A percentile compares a stretch with the other conserved stretches of the same genome.
Conservation (phyloP, 371 early-diverging fungal species). For the Quaeritorhiza haematococci region DNA sequence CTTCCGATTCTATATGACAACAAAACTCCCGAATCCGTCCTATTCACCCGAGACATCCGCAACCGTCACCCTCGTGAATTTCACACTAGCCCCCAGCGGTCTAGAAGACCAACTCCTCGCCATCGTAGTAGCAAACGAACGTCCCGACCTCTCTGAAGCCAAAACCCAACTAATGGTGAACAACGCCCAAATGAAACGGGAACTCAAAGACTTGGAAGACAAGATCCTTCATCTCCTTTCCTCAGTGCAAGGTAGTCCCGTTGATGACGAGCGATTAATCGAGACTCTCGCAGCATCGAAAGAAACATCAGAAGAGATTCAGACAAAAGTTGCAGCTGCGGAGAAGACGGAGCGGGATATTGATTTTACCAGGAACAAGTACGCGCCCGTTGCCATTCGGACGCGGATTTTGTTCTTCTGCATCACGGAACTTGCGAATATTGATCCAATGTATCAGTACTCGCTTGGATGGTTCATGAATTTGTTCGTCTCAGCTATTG, state of each 20-base stretch:
- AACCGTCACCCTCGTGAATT: constrained; percentile 53
- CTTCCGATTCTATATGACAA: constrained; percentile 55
- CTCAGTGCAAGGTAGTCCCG: constrained; percentile 58
- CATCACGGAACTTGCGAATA: constrained; percentile 52
- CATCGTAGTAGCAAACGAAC: constrained; percentile 54
- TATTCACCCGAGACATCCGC: constrained; percentile 56
- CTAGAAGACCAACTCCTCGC: constrained; percentile 58
- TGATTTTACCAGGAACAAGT: constrained; percentile 49
- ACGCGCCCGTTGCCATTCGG: constrained; percentile 49
- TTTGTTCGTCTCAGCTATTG: constrained; percentile 46
- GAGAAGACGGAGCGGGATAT: constrained; percentile 57
- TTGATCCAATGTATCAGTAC: constrained; percentile 64
- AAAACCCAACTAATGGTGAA: constrained; percentile 49
- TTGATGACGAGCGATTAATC: constrained; percentile 59
- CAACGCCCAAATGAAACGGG: constrained; percentile 57
- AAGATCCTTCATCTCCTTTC: constrained; percentile 57
- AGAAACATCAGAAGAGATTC: constrained; percentile 55
- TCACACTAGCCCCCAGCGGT: constrained; percentile 53
- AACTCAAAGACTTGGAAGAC: constrained; percentile 59
- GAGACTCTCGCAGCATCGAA: constrained; percentile 58
- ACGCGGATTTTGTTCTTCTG: constrained; percentile 58
- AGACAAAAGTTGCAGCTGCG: constrained; percentile 48
- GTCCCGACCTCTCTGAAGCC: constrained; percentile 58
- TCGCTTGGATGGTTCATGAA: constrained; percentile 59
- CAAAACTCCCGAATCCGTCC: constrained; percentile 56